These are phyloP conservation scores for Nemania diffusa DNA, from an alignment of 2,329 filamentous ascomycete genomes.

Conservation along the genomic window DNA sequence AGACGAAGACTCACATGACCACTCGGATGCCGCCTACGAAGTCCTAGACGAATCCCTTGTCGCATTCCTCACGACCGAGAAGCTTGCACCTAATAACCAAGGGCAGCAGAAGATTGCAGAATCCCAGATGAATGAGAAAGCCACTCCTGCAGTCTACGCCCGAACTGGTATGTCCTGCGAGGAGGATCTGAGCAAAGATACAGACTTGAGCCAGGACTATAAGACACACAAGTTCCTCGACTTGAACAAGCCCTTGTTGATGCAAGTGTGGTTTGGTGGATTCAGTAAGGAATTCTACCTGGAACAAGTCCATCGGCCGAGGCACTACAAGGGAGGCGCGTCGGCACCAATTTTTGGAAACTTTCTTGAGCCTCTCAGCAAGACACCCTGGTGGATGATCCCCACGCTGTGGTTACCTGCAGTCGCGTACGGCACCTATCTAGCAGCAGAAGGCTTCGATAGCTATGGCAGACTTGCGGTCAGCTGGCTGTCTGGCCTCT, in stretches of 20 bases:
- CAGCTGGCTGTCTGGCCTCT: conserved; percentile 77
- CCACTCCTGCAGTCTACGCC: conserved; percentile 57
- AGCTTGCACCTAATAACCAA: conserved; percentile 55
- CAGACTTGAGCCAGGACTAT: conserved; percentile 79
- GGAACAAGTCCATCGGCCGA: conserved; percentile 92
- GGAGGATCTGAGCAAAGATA: conserved; percentile 88
- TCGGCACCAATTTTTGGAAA: conserved; percentile 97
- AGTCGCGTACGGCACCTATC: conserved; percentile 75
- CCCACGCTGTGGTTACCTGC: conserved; percentile 87
- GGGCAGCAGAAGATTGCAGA: conserved; percentile 49
- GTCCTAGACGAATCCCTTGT: conserved; percentile 88
- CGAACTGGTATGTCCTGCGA: conserved; percentile 89
- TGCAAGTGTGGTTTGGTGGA: conserved; percentile 87
- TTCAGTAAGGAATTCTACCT: conserved; percentile 98
- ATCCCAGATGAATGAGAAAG: conserved; percentile 50
- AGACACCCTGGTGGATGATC: conserved; percentile 94
- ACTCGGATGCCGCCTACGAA: conserved; percentile 95
- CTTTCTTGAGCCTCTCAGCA: conserved; percentile 95
- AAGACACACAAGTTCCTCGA: conserved; percentile 95
- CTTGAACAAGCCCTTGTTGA: conserved; percentile 82
- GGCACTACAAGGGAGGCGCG: conserved; percentile 92
- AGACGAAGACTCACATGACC: conserved; percentile 83
- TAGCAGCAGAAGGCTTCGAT: conserved; percentile 71
- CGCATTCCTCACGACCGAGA: conserved; percentile 77
- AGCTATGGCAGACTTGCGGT: conserved; percentile 58